Evolutionary conservation across 441 rosid species (phyloP).

Genomic region (Populus hybrid): DNA sequence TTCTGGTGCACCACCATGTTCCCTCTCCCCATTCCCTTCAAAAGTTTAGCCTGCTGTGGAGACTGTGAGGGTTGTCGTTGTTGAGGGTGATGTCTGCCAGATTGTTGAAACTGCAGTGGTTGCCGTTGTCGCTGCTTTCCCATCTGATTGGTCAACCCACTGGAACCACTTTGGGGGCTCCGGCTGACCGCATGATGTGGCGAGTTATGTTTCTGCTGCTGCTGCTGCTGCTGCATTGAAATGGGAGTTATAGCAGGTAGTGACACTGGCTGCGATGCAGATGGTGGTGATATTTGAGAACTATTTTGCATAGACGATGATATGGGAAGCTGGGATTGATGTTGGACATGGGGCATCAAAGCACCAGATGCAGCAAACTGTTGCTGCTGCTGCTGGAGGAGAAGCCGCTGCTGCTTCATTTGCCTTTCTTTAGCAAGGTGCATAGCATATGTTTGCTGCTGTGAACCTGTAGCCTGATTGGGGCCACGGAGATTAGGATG

Average conservation of each 20-base stretch:
- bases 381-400: slow-evolving; percentile 50
- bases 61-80: slow-evolving; percentile 61
- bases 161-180: slow-evolving; percentile 53
- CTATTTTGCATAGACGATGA: slow-evolving; percentile 67
- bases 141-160: slow-evolving; percentile 67
- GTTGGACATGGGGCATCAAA: slow-evolving; percentile 58
- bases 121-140: slow-evolving; percentile 87
- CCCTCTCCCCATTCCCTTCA: slow-evolving; percentile 88
- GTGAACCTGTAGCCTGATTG: slow-evolving; percentile 62
- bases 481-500: slow-evolving; percentile 65
- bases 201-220: slow-evolving; percentile 46
- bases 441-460: slow-evolving; percentile 69
- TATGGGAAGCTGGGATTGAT: slow-evolving; percentile 61
- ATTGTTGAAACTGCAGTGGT: slow-evolving; percentile 79
- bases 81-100: slow-evolving; percentile 88
- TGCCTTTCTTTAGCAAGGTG: slow-evolving; percentile 73
- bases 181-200: slow-evolving; percentile 52
- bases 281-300: slow-evolving; percentile 66
- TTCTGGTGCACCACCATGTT: slow-evolving; percentile 62
- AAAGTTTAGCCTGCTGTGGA: slow-evolving; percentile 65
- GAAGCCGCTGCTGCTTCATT: slow-evolving; percentile 59
- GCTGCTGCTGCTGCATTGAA: slow-evolving; percentile 61
- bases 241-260: slow-evolving; percentile 49
- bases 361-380: slow-evolving; percentile 49
- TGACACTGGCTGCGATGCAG: slow-evolving; percentile 56